Percentiles rank a stretch among this genome's conserved stretches.
phyloP scores from a whole-genome alignment of 179 eudicot genomes.

The Spinacia oleracea region DNA sequence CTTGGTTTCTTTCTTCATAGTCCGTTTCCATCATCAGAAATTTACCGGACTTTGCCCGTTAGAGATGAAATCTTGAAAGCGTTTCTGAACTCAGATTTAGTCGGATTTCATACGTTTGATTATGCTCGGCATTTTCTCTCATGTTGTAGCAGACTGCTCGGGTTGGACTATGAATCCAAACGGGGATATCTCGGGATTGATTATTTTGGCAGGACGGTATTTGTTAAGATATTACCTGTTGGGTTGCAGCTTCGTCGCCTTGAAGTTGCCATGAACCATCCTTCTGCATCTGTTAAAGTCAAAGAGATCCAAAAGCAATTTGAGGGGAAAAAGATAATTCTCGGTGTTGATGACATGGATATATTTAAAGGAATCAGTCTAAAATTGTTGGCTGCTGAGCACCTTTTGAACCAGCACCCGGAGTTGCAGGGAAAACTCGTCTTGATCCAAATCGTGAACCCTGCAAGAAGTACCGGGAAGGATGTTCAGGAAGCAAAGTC shows the following conservation, averaged over 20 bases:
- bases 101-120: slow-evolving; percentile 46
- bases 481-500: slow-evolving; percentile 42
- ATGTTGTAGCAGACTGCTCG: slow-evolving; percentile 43
- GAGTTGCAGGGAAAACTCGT: slow-evolving; percentile 34
- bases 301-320: slow-evolving; percentile 40
- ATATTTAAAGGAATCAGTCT: slow-evolving; percentile 49
- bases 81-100: slow-evolving; percentile 39
- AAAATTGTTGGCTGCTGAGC: slow-evolving; percentile 41
- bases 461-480: slow-evolving; percentile 48
- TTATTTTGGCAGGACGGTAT: slow-evolving; percentile 43
- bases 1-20: slow-evolving; percentile 42
- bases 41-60: slow-evolving; percentile 44
- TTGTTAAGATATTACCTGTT: slow-evolving; percentile 39
- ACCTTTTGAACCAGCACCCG: slow-evolving; percentile 30
- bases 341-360: slow-evolving; percentile 55
- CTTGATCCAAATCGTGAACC: slow-evolving; percentile 42
- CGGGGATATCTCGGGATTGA: slow-evolving; percentile 47
- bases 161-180: slow-evolving; percentile 42
- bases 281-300: slow-evolving; percentile 34
- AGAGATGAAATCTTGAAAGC: slow-evolving; percentile 41
- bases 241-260: slow-evolving; percentile 39
- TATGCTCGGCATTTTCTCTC: slow-evolving; percentile 49
- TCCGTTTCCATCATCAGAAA: slow-evolving; percentile 49
- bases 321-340: slow-evolving; percentile 33
- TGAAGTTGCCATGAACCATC: slow-evolving; percentile 40